phyloP scores from a whole-genome alignment of 1,284 basidiomycete species.

The Cutaneotrichosporon sp. region DNA sequence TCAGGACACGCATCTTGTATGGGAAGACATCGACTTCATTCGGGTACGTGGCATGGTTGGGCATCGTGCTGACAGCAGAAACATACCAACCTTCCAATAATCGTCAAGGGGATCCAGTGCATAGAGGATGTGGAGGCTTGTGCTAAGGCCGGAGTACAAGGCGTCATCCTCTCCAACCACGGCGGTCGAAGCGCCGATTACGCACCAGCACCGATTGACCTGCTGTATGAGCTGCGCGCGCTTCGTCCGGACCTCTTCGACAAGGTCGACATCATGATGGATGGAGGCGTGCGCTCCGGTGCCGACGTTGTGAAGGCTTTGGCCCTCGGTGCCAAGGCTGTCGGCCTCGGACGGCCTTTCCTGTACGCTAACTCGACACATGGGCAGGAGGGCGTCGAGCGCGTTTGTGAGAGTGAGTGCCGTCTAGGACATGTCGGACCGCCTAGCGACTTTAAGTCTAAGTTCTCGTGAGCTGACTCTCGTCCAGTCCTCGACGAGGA shows the following conservation, averaged over 20 bases:
- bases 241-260: conserved; percentile 51
- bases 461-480: no score
- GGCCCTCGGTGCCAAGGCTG: conserved; percentile 56
- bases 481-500: conserved; percentile 53
- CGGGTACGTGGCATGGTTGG: conserved; percentile 28
- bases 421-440: conserved; percentile 5
- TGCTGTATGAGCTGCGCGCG: conserved; percentile 51
- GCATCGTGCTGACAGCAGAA: conserved; percentile 40
- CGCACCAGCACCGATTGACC: conserved; percentile 48
- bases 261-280: conserved; percentile 53
- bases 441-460: no score
- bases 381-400: conserved; percentile 53
- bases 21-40: conserved; percentile 49
- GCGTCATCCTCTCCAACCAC: conserved; percentile 46
- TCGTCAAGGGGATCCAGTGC: conserved; percentile 54
- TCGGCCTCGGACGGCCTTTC: conserved; percentile 56
- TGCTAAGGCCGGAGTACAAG: conserved; percentile 52
- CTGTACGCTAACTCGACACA: conserved; percentile 54
- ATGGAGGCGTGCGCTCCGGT: conserved; percentile 55
- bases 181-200: conserved; percentile 45
- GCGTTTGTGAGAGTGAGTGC: conserved; percentile 51
- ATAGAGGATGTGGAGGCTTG: conserved; percentile 55
- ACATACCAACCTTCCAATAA: conserved; percentile 50
- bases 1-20: conserved; percentile 51
- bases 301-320: conserved; percentile 57